phyloP scores from a whole-genome alignment of 495 filamentous ascomycete species.

The Glarea lozoyensis region DNA sequence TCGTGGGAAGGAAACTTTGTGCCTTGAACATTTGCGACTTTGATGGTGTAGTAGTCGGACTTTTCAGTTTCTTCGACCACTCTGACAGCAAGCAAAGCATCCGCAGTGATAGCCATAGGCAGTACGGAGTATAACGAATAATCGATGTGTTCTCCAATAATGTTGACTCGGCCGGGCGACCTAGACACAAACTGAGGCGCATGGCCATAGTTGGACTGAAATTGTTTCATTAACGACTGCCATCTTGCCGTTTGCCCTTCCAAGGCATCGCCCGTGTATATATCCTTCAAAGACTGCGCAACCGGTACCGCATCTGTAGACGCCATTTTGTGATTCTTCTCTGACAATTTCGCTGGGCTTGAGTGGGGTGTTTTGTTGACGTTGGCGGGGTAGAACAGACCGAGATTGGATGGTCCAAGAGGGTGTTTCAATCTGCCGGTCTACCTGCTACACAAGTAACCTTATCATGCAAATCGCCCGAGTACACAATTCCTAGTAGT shows the following conservation, averaged over 20 bases:
- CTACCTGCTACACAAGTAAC: too few relatives aligned
- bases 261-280: slow-evolving; percentile 59
- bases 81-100: slow-evolving; percentile 81
- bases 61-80: slow-evolving; percentile 36
- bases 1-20: slow-evolving; percentile 67
- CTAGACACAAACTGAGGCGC: slow-evolving; percentile 75
- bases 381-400: slow-evolving; percentile 5
- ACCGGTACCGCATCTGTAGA: slow-evolving; percentile 41
- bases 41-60: slow-evolving; percentile 37
- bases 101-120: slow-evolving; percentile 88
- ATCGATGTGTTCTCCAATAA: slow-evolving; percentile 99
- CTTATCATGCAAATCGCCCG: too few relatives aligned
- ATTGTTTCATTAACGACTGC: slow-evolving; percentile 59
- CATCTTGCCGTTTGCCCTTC: slow-evolving; percentile 54
- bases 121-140: slow-evolving; percentile 95
- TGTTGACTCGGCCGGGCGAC: slow-evolving; percentile 91
- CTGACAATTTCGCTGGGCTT: background rate
- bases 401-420: slow-evolving; percentile 1
- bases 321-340: slow-evolving; percentile 35
- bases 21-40: slow-evolving; percentile 69
- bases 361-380: background rate
- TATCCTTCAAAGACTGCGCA: slow-evolving; percentile 49
- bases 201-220: slow-evolving; percentile 62
- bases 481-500: too few relatives aligned
- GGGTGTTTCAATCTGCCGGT: too few relatives aligned